These are phyloP conservation scores for Austroboletus festivus DNA, from an alignment of 768 basidiomycete species.

Conservation along the genomic window DNA sequence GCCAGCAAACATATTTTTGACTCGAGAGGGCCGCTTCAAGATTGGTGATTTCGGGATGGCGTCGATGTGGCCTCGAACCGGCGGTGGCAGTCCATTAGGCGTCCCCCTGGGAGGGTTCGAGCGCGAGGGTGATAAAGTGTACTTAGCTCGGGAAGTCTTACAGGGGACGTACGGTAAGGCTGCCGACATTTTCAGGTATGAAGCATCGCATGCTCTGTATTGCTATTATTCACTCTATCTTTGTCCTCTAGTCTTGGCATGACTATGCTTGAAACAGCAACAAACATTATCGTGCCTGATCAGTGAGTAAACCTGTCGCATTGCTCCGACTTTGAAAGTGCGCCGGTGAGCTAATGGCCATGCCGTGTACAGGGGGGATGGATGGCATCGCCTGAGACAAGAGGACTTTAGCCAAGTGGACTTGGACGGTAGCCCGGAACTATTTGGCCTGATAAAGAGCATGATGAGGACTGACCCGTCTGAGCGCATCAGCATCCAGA, in stretches of 20 bases:
- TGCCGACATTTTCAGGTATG: slow-evolving; percentile 96
- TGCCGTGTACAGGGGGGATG: slow-evolving; percentile 65
- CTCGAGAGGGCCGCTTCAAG: slow-evolving; percentile 81
- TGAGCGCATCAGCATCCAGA: slow-evolving; percentile 53
- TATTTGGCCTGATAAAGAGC: slow-evolving; percentile 63
- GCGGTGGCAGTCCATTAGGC: slow-evolving; percentile 36
- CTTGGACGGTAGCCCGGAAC: slow-evolving; percentile 58
- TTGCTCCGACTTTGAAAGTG: background rate
- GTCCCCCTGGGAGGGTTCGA: slow-evolving; percentile 59
- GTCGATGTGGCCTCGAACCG: slow-evolving; percentile 78
- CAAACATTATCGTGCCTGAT: slow-evolving; percentile 96
- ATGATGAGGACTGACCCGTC: slow-evolving; percentile 78
- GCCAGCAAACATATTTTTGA: slow-evolving; percentile 95
- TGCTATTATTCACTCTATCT: slow-evolving; percentile 7
- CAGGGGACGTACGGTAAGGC: slow-evolving; percentile 89
- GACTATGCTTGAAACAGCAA: slow-evolving; percentile 91
- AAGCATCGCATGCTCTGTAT: background rate
- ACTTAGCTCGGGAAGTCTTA: slow-evolving; percentile 94
- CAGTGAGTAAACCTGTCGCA: slow-evolving; percentile 59
- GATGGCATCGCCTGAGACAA: slow-evolving; percentile 89
- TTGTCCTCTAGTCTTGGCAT: slow-evolving; percentile 75
- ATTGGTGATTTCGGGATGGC: slow-evolving; percentile 99
- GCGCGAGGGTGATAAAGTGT: slow-evolving; percentile 95
- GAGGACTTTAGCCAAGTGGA: slow-evolving; percentile 90
- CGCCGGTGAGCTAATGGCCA: slow-evolving; percentile 15